Conservation (phyloP, 768 basidiomycete genomes). For the Boletus tomentosulus region DNA sequence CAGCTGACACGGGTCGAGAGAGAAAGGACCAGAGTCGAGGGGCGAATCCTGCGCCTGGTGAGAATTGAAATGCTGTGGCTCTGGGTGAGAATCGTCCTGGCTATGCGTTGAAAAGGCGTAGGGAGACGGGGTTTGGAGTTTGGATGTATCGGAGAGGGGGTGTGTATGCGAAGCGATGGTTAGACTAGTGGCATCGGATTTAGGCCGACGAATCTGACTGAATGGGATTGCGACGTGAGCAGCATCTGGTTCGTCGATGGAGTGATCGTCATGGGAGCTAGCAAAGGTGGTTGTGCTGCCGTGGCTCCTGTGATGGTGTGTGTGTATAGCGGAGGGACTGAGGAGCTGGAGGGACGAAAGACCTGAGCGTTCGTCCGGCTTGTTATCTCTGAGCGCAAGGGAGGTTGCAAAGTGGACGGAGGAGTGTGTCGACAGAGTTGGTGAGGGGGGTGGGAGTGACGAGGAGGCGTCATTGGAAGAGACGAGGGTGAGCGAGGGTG, state of each 20-base stretch:
- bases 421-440: slow-evolving; percentile 66
- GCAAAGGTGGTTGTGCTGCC: slow-evolving; percentile 53
- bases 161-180: slow-evolving; percentile 32
- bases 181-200: slow-evolving; percentile 32
- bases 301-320: slow-evolving; percentile 46
- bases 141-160: slow-evolving; percentile 36
- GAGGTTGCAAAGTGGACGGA: slow-evolving; percentile 56
- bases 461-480: slow-evolving; percentile 43
- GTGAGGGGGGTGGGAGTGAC: slow-evolving; percentile 57
- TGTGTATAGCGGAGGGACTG: slow-evolving; percentile 34
- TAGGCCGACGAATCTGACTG: slow-evolving; percentile 32
- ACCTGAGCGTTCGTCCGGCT: slow-evolving; percentile 56
- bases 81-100: slow-evolving; percentile 21
- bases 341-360: slow-evolving; percentile 50
- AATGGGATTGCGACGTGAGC: slow-evolving; percentile 35
- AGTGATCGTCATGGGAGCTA: slow-evolving; percentile 39
- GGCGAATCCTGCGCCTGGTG: slow-evolving; percentile 36
- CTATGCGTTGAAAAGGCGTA: slow-evolving; percentile 19
- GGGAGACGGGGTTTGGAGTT: slow-evolving; percentile 12
- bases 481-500: slow-evolving; percentile 29
- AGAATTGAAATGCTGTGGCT: slow-evolving; percentile 15
- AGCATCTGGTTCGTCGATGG: slow-evolving; percentile 46
- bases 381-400: slow-evolving; percentile 62
- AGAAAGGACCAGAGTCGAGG: slow-evolving; percentile 67
- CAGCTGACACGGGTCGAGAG: slow-evolving; percentile 66